Conservation (phyloP, 2,329 filamentous ascomycete species). For the Cladophialophora chaetospira region DNA sequence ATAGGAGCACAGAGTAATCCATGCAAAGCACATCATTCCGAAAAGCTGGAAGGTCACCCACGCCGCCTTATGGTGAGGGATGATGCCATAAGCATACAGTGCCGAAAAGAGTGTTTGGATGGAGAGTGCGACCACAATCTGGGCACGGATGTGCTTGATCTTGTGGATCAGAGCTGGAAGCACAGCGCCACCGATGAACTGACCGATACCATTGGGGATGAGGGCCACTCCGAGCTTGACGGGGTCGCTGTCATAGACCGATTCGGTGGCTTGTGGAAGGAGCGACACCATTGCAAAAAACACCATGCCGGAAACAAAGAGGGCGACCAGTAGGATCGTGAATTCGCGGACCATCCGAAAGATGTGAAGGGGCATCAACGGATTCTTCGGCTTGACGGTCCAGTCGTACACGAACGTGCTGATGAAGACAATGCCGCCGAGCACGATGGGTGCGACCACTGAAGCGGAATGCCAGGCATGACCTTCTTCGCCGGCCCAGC, state of each 20-base stretch:
- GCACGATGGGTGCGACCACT: constrained; percentile 41
- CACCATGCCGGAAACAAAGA: constrained; percentile 38
- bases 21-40: constrained; percentile 15
- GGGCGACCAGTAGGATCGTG: constrained; percentile 9
- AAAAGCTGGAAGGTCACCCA: constrained; percentile 33
- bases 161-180: constrained; percentile 14
- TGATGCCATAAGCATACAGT: constrained; percentile 15
- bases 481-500: constrained; percentile 42
- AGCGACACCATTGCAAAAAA: constrained; percentile 52
- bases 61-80: constrained; percentile 22
- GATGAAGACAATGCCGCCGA: constrained; percentile 40
- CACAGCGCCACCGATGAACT: constrained; percentile 12
- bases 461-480: constrained; percentile 48
- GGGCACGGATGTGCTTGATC: constrained; percentile 17
- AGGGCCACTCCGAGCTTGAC: constrained; percentile 47
- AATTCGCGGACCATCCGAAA: constrained; percentile 14
- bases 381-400: constrained; percentile 8
- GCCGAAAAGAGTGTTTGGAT: constrained; percentile 34
- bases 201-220: constrained; percentile 14
- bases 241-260: constrained; percentile 44
- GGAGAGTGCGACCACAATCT: constrained; percentile 26
- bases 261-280: constrained; percentile 48
- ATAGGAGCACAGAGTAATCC: constrained; percentile 16
- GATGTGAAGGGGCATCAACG: constrained; percentile 12
- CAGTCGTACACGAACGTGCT: constrained; percentile 45